Evolutionary conservation across 768 basidiomycete genomes (phyloP).

Genomic region (Suillus tomentosus): DNA sequence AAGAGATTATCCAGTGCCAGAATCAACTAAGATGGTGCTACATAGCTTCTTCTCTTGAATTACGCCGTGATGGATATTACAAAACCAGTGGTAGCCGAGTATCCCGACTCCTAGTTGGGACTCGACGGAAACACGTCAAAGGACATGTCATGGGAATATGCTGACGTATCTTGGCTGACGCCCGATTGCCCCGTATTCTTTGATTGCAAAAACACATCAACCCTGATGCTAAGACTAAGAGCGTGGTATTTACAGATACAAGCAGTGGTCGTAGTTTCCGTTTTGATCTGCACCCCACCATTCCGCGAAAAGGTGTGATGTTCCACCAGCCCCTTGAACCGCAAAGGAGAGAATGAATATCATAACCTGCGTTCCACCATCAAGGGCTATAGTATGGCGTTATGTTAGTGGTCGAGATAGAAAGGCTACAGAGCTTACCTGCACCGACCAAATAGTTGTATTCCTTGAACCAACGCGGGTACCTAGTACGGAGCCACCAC

Average conservation of each 20-base stretch:
- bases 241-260: background rate
- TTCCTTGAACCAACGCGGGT: conserved; percentile 38
- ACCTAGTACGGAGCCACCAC: conserved; percentile 40
- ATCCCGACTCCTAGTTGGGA: too few species aligned
- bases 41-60: background rate
- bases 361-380: conserved; percentile 51
- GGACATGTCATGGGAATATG: too few species aligned
- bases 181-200: too few species aligned
- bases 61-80: background rate
- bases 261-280: conserved; percentile 32
- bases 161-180: too few species aligned
- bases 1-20: background rate
- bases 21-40: background rate
- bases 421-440: conserved; percentile 28
- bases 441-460: conserved; percentile 46
- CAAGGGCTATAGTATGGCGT: conserved; percentile 29
- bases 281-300: conserved; percentile 57
- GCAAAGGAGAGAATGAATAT: conserved; percentile 53
- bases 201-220: too few species aligned
- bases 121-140: too few species aligned
- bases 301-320: conserved; percentile 48
- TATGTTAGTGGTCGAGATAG: background rate
- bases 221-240: too few species aligned
- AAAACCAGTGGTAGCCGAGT: background rate
- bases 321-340: conserved; percentile 52